These are phyloP conservation scores for Tetrapisispora arboricola DNA, from an alignment of 805 yeast species.

Conservation along the genomic window DNA sequence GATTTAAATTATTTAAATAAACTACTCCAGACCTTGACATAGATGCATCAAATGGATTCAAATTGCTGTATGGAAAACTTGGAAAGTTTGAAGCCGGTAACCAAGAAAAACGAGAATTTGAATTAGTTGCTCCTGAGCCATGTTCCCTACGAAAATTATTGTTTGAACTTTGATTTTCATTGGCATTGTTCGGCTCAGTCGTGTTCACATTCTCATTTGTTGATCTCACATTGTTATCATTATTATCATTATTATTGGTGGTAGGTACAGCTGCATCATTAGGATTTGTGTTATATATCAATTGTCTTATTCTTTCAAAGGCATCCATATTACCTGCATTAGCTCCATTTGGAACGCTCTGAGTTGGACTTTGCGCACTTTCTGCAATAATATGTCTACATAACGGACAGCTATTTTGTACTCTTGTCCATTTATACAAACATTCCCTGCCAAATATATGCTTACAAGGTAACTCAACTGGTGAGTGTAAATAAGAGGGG, in stretches of 20 bases:
- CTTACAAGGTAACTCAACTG: conserved; percentile 71
- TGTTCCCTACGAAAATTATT: neutral
- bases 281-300: conserved; percentile 13
- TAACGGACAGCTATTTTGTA: conserved; percentile 72
- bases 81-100: neutral
- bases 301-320: conserved; percentile 23
- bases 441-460: conserved; percentile 86
- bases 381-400: conserved; percentile 55
- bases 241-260: neutral
- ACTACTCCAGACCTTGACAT: neutral
- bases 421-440: conserved; percentile 69
- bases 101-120: neutral
- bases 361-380: conserved; percentile 4
- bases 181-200: neutral
- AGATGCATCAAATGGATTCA: neutral
- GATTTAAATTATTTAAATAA: neutral
- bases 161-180: neutral
- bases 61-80: neutral
- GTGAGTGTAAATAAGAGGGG: conserved; percentile 41
- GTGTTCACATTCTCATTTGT: no score
- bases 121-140: neutral
- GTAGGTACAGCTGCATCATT: conserved; percentile 1
- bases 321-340: conserved; percentile 7
- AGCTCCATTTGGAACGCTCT: conserved; percentile 7
- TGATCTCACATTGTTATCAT: no score